Base-by-base conservation (phyloP, 2,329 filamentous ascomycete species). In the Exophiala phaeomuriformis region DNA sequence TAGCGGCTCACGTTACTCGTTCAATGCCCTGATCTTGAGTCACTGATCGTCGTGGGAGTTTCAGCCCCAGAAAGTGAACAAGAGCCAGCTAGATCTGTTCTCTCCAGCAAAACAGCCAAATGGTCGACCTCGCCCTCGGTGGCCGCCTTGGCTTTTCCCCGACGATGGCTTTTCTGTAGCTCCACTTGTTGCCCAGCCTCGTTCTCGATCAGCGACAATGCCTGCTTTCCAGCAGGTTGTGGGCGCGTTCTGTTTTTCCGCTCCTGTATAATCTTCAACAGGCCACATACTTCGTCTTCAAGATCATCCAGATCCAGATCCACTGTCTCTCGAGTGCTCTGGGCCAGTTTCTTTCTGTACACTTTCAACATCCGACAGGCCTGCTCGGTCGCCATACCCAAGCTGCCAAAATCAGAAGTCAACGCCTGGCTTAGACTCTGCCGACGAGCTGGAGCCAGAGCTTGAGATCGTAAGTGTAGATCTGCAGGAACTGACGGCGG, bases 331-430 rank as follows among this genome's bases (percentile, higher is more conserved):
- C 66, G 71, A 28, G 19, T 19, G 19, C 51, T 58, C 12, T 42
- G 36, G 30, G 72, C 73, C 4, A 71, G 71, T 12, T 80, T 80
- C 64, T 81, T 82, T 12, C 80, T 72, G 61, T 82, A 84, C 0
- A 76, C 74, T 43, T 76, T 75, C 3, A 84, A 68, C 4, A 76
- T 78, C 36, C 78, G 75, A 63, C 77, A 79, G 1, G 83, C 68
- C 52, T 79, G 77, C 55, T 83, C 80, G 0, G 79, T 83, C 1
- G 76, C 76, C 57, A 71, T 70, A 6, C 74, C 71, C 7, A 80
- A 58, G 35, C 71, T 75, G 29, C 75, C 74, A 56, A 74, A 73
- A 29, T 77, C 73, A 47, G 64, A 19, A 19, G 19, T 19, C 19
- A 2, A 70, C 31, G 56, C 55, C 12, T 60, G 54, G 37, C 51